Conservation (phyloP, 2,329 filamentous ascomycete genomes). For the Xylaria digitata region DNA sequence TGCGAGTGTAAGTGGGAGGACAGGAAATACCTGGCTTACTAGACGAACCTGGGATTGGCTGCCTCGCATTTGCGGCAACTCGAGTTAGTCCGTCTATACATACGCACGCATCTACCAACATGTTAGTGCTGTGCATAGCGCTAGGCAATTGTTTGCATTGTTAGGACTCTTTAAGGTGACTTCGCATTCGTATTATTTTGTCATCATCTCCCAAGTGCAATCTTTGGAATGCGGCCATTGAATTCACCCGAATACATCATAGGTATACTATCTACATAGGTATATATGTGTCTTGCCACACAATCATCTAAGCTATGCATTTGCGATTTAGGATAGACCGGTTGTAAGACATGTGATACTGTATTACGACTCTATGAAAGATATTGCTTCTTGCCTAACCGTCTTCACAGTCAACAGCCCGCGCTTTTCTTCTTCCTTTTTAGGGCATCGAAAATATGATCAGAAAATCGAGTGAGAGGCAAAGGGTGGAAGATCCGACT, state of each 20-base stretch:
- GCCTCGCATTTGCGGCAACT: background rate
- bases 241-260: constrained; percentile 7
- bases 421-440: background rate
- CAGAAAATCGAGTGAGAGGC: constrained; percentile 16
- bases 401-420: background rate
- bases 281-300: constrained; percentile 24
- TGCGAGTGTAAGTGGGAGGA: constrained; percentile 26
- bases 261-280: too few relatives aligned
- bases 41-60: constrained; percentile 15
- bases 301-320: constrained; percentile 11
- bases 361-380: constrained; percentile 22
- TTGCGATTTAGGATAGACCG: background rate
- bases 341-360: constrained; percentile 21
- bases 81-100: constrained; percentile 21
- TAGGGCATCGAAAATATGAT: constrained; percentile 19
- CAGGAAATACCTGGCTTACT: background rate
- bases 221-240: background rate
- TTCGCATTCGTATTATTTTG: constrained; percentile 25
- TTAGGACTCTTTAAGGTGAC: background rate
- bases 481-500: constrained; percentile 9
- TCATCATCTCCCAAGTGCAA: background rate
- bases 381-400: constrained; percentile 18
- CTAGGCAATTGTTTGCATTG: background rate
- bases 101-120: background rate
- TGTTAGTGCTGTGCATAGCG: background rate